Conservation (phyloP, 2,329 filamentous ascomycete genomes). For the Pezicula radicicola region DNA sequence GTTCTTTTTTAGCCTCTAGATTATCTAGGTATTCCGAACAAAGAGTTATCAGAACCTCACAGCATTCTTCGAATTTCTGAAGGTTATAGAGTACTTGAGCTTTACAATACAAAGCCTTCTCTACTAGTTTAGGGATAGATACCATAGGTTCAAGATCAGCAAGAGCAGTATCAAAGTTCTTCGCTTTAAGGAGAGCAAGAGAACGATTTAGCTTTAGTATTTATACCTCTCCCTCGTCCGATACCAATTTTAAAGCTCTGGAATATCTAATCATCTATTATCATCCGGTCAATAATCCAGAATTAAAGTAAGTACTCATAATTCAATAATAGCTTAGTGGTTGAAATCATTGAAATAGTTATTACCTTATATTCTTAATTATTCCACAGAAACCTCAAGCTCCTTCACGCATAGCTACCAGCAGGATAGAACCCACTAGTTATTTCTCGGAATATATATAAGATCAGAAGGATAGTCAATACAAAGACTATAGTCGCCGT, state of each 20-base stretch:
- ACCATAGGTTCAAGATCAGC: slow-evolving; percentile 25
- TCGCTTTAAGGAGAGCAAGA: slow-evolving; percentile 28
- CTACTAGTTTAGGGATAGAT: slow-evolving; percentile 12
- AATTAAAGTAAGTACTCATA: neutral
- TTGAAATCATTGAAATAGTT: neutral
- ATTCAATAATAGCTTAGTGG: neutral
- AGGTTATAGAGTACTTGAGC: slow-evolving; percentile 33
- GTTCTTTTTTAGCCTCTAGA: slow-evolving; percentile 24
- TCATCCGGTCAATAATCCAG: too few species aligned
- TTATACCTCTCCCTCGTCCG: slow-evolving; percentile 30
- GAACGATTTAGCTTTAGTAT: slow-evolving; percentile 31
- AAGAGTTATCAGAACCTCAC: slow-evolving; percentile 18
- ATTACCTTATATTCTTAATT: neutral
- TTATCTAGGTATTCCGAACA: slow-evolving; percentile 24
- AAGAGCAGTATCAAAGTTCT: slow-evolving; percentile 32
- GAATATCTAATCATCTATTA: too few species aligned
- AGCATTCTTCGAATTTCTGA: slow-evolving; percentile 28
- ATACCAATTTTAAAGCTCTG: slow-evolving; percentile 7
- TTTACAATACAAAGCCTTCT: slow-evolving; percentile 34
- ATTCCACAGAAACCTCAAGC: neutral
- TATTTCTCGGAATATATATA: slow-evolving; percentile 29
- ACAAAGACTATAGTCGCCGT: slow-evolving; percentile 40
- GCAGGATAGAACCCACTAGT: slow-evolving; percentile 33
- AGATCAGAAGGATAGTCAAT: slow-evolving; percentile 6
- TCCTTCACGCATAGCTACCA: slow-evolving; percentile 35